Evolutionary conservation across 345 rosid genomes (phyloP).

Genomic region (Salix exigua): DNA sequence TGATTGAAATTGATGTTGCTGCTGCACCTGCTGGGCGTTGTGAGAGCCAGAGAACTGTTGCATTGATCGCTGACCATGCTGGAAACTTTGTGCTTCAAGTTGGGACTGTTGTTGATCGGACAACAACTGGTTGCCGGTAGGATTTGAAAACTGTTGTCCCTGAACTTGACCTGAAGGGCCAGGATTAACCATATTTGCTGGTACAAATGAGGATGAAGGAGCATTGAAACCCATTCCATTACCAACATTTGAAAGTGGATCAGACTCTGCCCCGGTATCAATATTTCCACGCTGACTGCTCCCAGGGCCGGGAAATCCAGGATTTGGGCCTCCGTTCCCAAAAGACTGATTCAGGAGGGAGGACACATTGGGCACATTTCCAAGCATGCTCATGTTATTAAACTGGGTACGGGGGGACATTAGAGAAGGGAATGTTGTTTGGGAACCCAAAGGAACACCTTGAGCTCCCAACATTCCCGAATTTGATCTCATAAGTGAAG

Average conservation of each 20-base stretch:
- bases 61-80: conserved; percentile 67
- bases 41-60: conserved; percentile 58
- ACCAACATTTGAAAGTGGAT: conserved; percentile 62
- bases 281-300: conserved; percentile 52
- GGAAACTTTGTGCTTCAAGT: conserved; percentile 62
- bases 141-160: conserved; percentile 67
- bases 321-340: conserved; percentile 65
- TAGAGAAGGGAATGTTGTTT: conserved; percentile 58
- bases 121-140: conserved; percentile 55
- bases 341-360: conserved; percentile 81
- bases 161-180: conserved; percentile 68
- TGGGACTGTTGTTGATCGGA: conserved; percentile 71
- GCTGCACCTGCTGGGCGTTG: conserved; percentile 47
- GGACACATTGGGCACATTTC: conserved; percentile 68
- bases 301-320: conserved; percentile 48
- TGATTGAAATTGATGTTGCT: conserved; percentile 65
- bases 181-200: conserved; percentile 58
- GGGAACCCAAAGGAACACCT: conserved; percentile 71
- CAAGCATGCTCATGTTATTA: conserved; percentile 70
- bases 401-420: conserved; percentile 70
- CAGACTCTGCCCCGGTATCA: conserved; percentile 73
- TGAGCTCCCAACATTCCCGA: conserved; percentile 72
- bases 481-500: conserved; percentile 67
- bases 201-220: conserved; percentile 53
- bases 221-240: conserved; percentile 62